Conservation (phyloP, 495 filamentous ascomycete genomes). For the Neurospora tetraspora region DNA sequence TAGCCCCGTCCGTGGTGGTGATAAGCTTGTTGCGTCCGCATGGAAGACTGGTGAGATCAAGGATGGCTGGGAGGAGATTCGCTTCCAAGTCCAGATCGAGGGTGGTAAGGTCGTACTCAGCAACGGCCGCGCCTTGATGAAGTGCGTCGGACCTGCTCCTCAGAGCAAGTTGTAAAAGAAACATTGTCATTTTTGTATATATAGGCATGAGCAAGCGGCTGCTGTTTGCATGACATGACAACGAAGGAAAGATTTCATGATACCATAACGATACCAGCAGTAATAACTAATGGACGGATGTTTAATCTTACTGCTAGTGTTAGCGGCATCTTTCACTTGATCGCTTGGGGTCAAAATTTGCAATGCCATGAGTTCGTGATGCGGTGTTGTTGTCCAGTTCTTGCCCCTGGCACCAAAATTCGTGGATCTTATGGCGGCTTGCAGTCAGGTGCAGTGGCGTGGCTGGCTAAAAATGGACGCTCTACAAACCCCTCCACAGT, state of each 20-base stretch:
- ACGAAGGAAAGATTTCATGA: background rate
- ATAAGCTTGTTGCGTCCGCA: constrained; percentile 54
- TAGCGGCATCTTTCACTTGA: background rate
- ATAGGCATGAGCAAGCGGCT: background rate
- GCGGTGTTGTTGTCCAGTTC: background rate
- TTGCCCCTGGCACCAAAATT: background rate
- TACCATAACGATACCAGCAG: background rate
- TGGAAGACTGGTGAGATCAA: constrained; percentile 55
- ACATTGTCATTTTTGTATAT: background rate
- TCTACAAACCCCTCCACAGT: background rate
- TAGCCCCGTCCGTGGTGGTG: constrained; percentile 68
- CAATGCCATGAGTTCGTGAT: background rate
- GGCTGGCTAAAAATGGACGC: background rate
- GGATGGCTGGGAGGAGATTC: constrained; percentile 70
- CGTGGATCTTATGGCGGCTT: background rate
- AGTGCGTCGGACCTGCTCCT: constrained; percentile 35
- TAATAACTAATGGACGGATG: background rate
- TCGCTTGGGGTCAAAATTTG: background rate
- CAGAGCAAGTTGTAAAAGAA: constrained; percentile 54
- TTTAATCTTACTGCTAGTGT: background rate
- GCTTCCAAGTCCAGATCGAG: constrained; percentile 63
- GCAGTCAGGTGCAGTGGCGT: background rate
- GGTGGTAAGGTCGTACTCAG: constrained; percentile 70
- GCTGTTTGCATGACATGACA: background rate
- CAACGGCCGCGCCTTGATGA: constrained; percentile 75